Evolutionary conservation across 768 basidiomycete genomes (phyloP).

Genomic region (Candolleomyces aberdarensis): DNA sequence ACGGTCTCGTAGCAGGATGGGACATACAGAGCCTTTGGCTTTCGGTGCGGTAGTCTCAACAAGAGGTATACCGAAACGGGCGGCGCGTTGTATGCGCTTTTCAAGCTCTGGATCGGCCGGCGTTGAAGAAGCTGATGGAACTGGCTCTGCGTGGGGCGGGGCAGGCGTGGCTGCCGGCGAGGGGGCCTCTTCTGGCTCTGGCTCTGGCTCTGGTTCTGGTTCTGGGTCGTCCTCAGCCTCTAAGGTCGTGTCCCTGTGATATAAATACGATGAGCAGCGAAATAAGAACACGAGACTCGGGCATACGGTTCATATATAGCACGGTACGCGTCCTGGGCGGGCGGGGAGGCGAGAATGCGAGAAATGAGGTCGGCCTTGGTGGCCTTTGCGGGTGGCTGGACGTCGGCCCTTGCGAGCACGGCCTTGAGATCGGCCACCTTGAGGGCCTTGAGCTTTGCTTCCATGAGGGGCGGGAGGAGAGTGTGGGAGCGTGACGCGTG

Average conservation of each 20-base stretch:
- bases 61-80: constrained; percentile 67
- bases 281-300: constrained; percentile 8
- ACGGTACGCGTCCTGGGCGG: constrained; percentile 51
- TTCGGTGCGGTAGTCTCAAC: constrained; percentile 35
- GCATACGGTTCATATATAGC: constrained; percentile 31
- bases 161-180: constrained; percentile 12
- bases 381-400: constrained; percentile 49
- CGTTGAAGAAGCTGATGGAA: background rate
- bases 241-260: constrained; percentile 1
- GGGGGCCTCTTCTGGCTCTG: constrained; percentile 6
- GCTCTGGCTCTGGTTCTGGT: constrained; percentile 8
- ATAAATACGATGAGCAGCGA: background rate
- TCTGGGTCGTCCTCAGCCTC: constrained; percentile 14
- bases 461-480: constrained; percentile 25
- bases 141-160: background rate
- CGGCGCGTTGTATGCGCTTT: constrained; percentile 59
- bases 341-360: constrained; percentile 50
- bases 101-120: constrained; percentile 48
- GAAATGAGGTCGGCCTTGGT: constrained; percentile 69
- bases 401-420: constrained; percentile 51
- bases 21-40: constrained; percentile 9
- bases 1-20: background rate
- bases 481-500: background rate
- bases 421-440: constrained; percentile 70
- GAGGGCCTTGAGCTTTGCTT: constrained; percentile 51